Evolutionary conservation across 352 stramenopile genomes (phyloP), one percentile per base, ranked within the genome.

Genomic region (Pythium graminicola): DNA sequence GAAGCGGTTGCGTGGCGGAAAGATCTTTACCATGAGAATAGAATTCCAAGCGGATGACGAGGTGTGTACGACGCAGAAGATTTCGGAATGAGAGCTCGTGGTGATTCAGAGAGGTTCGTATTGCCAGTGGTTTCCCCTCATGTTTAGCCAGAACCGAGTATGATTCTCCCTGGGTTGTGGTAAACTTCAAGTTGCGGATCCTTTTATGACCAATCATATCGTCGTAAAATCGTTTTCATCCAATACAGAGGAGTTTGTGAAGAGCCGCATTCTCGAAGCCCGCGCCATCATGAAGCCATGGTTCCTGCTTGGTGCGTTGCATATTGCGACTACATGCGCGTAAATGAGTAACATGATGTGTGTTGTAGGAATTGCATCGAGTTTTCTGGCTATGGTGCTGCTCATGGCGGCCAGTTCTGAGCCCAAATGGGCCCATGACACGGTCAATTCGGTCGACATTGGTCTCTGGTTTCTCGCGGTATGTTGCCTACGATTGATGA

Each of bases 361-460:
- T 29, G 14, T 24, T 16, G n/a, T 49, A 88, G 73, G 75, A 31
- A 85, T 81, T 46, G 40, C 56, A 24, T 62, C 53, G 23, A 87
- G 75, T 54, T 74, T 65, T 22, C 50, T 73, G 48, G 69, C 62
- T 16, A 60, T 84, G 20, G 23, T 82, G 40, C 43, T 92, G 54
- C 50, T 85, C 41, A 68, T 83, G 46, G 36, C 54, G n/a, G 67
- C 75, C 7, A 75, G 59, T 46, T 64, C 57, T 9, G 64, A 75
- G 32, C 56, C 67, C 6, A 72, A 76, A 41, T 92, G 76, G 75
- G 75, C 70, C 3, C 62, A 70, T 24, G 81, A 92, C 53, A 56
- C 67, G 8, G 65, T 81, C 64, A 92, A 85, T 65, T 81, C 76
- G 16, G 76, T 89, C 46, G 67, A 87, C 50, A 78, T 89, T 20